Evolutionary conservation across 2,329 filamentous ascomycete species (phyloP), one percentile per base, ranked within the genome.

Genomic region (Purpureocillium takamizusanense): DNA sequence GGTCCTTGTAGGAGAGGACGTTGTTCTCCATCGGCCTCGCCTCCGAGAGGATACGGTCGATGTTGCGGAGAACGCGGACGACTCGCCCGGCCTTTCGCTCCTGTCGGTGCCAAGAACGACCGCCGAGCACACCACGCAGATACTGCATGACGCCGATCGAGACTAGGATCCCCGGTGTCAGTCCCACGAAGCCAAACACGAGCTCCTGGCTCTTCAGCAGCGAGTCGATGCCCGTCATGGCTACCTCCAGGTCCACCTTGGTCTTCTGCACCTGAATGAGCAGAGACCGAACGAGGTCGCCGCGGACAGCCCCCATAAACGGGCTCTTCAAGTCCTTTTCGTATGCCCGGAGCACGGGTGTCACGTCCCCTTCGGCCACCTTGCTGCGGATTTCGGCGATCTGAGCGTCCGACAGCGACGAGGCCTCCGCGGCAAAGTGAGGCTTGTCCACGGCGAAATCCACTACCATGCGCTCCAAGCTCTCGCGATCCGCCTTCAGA

Each of bases 201-300:
- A 98, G 74, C 57, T 98, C 90, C 56, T 98, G 92, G 53, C 89
- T 95, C 66, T 92, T 95, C 41, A 98, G 72, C 25, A 98, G 74
- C 27, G 87, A 79, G 66, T 98, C 90, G 47, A 98, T 98, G 14
- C 92, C 92, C 42, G 85, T 87, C 66, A 98, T 89, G 12, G 92
- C 92, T 44, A 97, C 81, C 60, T 98, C 92, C 11, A 98, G 80
- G 54, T 98, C 92, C 8, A 98, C 92, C 67, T 98, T 98, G 16
- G 92, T 97, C 71, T 98, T 98, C 55, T 98, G 92, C 29, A 98
- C 82, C 56, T 98, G 92, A 39, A 98, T 97, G 33, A 98, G 70
- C 21, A 98, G 76, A 4, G 90, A 88, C 37, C 90, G 81, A 28
- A 97, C 76, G 21, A 98, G 72, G 51, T 97, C 90, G 10, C 92